Evolutionary conservation across 306 rosid genomes (phyloP).

Genomic region (Vigna radiata): DNA sequence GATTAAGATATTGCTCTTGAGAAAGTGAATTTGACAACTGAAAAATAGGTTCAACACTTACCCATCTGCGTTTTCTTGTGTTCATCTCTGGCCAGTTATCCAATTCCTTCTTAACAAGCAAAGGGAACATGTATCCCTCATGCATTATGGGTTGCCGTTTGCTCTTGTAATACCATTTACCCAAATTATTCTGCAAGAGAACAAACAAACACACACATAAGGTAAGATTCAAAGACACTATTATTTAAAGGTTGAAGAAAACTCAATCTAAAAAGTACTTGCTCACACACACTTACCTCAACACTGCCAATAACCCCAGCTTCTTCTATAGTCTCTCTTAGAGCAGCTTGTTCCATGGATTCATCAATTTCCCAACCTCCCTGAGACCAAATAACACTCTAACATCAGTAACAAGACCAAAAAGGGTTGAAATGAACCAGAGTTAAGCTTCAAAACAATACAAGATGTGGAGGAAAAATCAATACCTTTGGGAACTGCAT

Average conservation of each 20-base stretch:
- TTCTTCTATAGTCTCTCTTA: slow-evolving; percentile 87
- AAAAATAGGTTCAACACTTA: slow-evolving; percentile 45
- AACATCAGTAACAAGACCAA: slow-evolving; percentile 35
- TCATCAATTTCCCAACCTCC: slow-evolving; percentile 99
- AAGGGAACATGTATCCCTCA: slow-evolving; percentile 81
- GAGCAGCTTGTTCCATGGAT: slow-evolving; percentile 82
- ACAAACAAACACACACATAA: background rate
- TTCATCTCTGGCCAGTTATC: slow-evolving; percentile 87
- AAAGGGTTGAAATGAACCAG: background rate
- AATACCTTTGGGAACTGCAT: slow-evolving; percentile 93
- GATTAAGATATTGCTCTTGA: slow-evolving; percentile 32
- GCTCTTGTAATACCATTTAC: slow-evolving; percentile 81
- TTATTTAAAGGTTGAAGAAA: background rate
- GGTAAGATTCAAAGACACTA: slow-evolving; percentile 38
- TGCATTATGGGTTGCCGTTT: slow-evolving; percentile 69
- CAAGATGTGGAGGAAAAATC: background rate
- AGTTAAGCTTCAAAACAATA: background rate
- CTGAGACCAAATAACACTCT: slow-evolving; percentile 51
- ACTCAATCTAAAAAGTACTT: slow-evolving; percentile 7
- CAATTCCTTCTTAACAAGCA: slow-evolving; percentile 69
- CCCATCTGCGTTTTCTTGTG: slow-evolving; percentile 76
- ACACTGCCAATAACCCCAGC: slow-evolving; percentile 84
- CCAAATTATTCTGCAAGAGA: slow-evolving; percentile 65
- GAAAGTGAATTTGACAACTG: background rate
- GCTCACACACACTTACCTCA: slow-evolving; percentile 60